Evolutionary conservation across 257 asterid species (phyloP).

Genomic region (Scutellaria minor): DNA sequence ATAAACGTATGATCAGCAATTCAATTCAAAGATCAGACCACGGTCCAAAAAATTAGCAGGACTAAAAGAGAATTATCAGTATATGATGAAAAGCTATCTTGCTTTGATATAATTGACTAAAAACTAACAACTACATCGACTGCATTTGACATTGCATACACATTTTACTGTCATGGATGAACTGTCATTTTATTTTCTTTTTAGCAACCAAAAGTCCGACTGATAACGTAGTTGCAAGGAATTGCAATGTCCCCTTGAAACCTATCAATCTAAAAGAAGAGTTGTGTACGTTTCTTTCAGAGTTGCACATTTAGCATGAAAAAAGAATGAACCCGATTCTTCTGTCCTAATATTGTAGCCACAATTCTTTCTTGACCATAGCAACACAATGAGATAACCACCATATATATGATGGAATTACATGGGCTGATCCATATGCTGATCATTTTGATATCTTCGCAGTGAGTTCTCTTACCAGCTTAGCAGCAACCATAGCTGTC

Average conservation of each 20-base stretch:
- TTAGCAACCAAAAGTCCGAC: slow-evolving; percentile 12
- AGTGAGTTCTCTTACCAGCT: slow-evolving; percentile 84
- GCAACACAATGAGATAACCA: neutral
- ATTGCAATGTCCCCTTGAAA: neutral
- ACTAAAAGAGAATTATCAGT: neutral
- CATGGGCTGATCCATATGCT: slow-evolving; percentile 10
- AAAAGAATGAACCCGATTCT: neutral
- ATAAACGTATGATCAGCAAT: slow-evolving; percentile 14
- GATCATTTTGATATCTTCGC: slow-evolving; percentile 88
- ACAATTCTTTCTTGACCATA: neutral
- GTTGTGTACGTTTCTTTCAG: neutral
- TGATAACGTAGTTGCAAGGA: slow-evolving; percentile 18
- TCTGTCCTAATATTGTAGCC: neutral
- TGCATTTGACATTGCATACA: slow-evolving; percentile 12
- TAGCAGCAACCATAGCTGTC: slow-evolving; percentile 99
- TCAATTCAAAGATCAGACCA: neutral
- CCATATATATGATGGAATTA: neutral
- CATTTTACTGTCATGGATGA: slow-evolving; percentile 7
- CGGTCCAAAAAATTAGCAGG: slow-evolving; percentile 4
- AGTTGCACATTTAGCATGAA: neutral
- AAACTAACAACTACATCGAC: slow-evolving; percentile 12
- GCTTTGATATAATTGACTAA: neutral
- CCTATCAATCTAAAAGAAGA: slow-evolving; percentile 22
- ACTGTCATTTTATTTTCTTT: slow-evolving; percentile 13
- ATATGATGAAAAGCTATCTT: neutral